Conservation (phyloP, 2,329 filamentous ascomycete species). For the Colletotrichum shisoi region DNA sequence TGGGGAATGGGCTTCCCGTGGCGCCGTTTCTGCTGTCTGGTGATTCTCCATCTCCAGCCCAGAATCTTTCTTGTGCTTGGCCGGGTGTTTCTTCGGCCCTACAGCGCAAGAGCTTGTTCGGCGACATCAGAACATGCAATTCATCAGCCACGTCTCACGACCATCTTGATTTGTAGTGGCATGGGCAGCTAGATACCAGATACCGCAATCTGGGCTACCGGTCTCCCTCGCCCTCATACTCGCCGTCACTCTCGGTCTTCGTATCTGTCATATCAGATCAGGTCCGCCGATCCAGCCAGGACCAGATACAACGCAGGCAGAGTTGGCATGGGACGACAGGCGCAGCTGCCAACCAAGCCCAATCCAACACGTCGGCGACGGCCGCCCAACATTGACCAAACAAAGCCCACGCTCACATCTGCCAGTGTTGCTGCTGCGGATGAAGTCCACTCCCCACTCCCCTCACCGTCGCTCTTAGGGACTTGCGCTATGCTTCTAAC, state of each 20-base stretch:
- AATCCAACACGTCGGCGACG: slow-evolving; percentile 28
- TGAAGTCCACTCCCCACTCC: slow-evolving; percentile 24
- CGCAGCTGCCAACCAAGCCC: slow-evolving; percentile 22
- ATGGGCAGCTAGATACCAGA: neutral
- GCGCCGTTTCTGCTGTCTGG: slow-evolving; percentile 23
- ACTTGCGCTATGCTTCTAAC: slow-evolving; percentile 9
- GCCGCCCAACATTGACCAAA: slow-evolving; percentile 12
- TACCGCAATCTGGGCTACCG: neutral
- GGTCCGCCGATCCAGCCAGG: slow-evolving; percentile 22
- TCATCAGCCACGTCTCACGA: slow-evolving; percentile 14
- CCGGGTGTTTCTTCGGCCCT: slow-evolving; percentile 31
- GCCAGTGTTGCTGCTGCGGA: neutral
- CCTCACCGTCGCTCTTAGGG: slow-evolving; percentile 2
- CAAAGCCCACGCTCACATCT: slow-evolving; percentile 19
- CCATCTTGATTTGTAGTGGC: neutral
- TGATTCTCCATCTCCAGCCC: slow-evolving; percentile 27
- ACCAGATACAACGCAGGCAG: neutral
- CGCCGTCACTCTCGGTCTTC: slow-evolving; percentile 29
- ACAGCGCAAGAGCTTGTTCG: slow-evolving; percentile 24
- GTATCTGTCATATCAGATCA: slow-evolving; percentile 33
- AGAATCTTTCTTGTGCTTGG: slow-evolving; percentile 28
- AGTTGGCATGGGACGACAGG: slow-evolving; percentile 9
- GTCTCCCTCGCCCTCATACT: slow-evolving; percentile 19
- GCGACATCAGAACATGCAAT: slow-evolving; percentile 2
- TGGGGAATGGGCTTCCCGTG: slow-evolving; percentile 22